phyloP scores from a whole-genome alignment of 2,329 filamentous ascomycete genomes.

The Exophiala sp. region DNA sequence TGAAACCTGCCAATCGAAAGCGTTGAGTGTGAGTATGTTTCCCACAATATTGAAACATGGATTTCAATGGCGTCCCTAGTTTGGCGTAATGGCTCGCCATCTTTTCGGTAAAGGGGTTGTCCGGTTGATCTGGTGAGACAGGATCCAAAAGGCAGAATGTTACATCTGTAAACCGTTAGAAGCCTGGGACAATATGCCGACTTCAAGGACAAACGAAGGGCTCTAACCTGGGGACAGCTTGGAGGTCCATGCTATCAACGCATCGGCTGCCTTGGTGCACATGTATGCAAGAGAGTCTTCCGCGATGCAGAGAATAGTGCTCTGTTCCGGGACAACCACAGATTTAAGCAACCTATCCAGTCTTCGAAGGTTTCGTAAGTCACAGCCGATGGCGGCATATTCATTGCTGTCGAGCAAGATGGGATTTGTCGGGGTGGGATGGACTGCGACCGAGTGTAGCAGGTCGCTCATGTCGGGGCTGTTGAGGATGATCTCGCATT shows the following conservation, averaged over 20 bases:
- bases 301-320: constrained; percentile 69
- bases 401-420: constrained; percentile 21
- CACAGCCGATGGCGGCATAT: constrained; percentile 27
- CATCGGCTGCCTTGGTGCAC: constrained; percentile 65
- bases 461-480: constrained; percentile 22
- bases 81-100: constrained; percentile 27
- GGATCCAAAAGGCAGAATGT: constrained; percentile 85
- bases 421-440: neutral
- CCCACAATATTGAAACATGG: constrained; percentile 59
- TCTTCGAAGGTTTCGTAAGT: constrained; percentile 56
- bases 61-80: constrained; percentile 24
- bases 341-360: constrained; percentile 56
- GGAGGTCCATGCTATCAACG: constrained; percentile 71
- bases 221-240: constrained; percentile 59
- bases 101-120: constrained; percentile 64
- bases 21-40: constrained; percentile 59
- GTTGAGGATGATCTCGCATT: constrained; percentile 24
- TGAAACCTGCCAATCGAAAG: constrained; percentile 64
- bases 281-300: constrained; percentile 92
- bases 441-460: constrained; percentile 3
- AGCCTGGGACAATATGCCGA: neutral
- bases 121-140: constrained; percentile 67
- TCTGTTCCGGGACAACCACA: constrained; percentile 53
- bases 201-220: neutral
- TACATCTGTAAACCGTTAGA: constrained; percentile 42